These are phyloP conservation scores for Cladosporium sphaerospermum DNA, from an alignment of 2,329 filamentous ascomycete genomes.

Conservation along the genomic window DNA sequence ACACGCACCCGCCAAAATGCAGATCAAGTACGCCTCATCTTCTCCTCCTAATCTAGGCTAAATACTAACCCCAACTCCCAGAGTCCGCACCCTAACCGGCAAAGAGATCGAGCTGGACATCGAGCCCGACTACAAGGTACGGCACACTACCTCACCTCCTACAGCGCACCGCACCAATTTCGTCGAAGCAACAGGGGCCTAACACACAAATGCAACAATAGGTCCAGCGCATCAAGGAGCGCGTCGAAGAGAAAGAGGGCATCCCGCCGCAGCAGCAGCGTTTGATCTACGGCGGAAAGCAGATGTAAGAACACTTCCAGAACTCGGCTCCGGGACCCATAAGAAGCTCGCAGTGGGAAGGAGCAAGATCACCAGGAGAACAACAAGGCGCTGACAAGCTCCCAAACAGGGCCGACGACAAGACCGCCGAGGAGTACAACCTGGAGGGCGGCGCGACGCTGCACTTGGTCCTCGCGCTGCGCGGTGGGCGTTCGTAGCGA, in stretches of 20 bases:
- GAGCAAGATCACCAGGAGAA: not conserved
- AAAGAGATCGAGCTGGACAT: slow-evolving; percentile 99
- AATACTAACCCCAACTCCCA: slow-evolving; percentile 33
- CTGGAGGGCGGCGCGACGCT: slow-evolving; percentile 89
- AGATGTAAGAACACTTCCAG: slow-evolving; percentile 60
- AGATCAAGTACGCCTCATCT: slow-evolving; percentile 10
- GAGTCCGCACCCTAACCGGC: slow-evolving; percentile 93
- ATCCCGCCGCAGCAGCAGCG: slow-evolving; percentile 96
- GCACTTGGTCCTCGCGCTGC: slow-evolving; percentile 88
- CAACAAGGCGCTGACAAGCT: not conserved
- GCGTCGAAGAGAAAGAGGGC: slow-evolving; percentile 97
- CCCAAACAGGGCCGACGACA: slow-evolving; percentile 77
- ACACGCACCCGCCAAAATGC: slow-evolving; percentile 1
- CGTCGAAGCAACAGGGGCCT: not conserved
- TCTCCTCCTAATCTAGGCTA: not conserved
- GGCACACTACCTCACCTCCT: slow-evolving; percentile 9
- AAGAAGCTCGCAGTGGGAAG: not conserved
- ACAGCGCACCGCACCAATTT: too few species aligned
- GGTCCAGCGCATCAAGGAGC: slow-evolving; percentile 96
- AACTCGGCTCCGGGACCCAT: not conserved
- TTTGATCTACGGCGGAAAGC: slow-evolving; percentile 93
- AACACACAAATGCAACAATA: slow-evolving; percentile 31
- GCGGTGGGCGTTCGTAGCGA: slow-evolving; percentile 58
- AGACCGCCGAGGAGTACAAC: slow-evolving; percentile 82
- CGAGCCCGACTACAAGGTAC: slow-evolving; percentile 85